Base-by-base conservation (phyloP, 345 rosid species). In the Schrenkiella parvula region DNA sequence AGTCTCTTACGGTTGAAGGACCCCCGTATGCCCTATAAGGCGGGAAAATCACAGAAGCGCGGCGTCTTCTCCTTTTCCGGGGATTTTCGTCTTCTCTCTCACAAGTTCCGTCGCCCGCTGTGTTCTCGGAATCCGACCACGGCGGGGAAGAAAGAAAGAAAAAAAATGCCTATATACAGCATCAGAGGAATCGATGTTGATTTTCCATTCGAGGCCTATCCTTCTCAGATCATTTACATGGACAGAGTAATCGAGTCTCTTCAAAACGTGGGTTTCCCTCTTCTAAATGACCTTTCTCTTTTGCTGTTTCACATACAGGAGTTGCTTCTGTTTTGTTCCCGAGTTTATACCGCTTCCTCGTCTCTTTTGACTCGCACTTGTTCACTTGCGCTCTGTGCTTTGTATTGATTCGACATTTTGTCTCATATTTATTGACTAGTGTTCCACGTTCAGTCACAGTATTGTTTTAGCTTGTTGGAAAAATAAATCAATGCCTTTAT, bases 151-250 rank as follows among this genome's bases (percentile, higher is more conserved):
- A 52, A 39, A 17, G 23, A 44, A 5, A 42, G 2, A 13, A 51
- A 4, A 12, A 50, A 80, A 48, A 91, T 91, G 99, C 96, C 97
- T 12, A 74, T 80, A 8, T 91, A 91, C 88, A 84, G 70, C n/a
- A 68, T 95, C 52, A 80, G 96, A 74, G 98, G 97, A 73, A 80
- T 95, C 79, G 78, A 88, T 51, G 99, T 91, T 44, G 97, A 91
- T 58, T 95, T 95, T 79, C 99, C 98, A 3, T 95, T 84, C 79
- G 93, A 89, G 65, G 96, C 98, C 1, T 91, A 95, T 66, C 88
- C 89, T 54, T 89, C 92, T 68, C 98, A 91, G 86, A 85, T 91
- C 58, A 82, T 80, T 51, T 91, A 91, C 91, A 95, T 91, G 99
- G 97, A 95, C 56, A 87, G 85, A 83, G 97, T 95, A 12, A 86